Evolutionary conservation across 176 grass and related monocot species (phyloP), one percentile per base, ranked within the genome.

Genomic region (Hyparrhenia diplandra): DNA sequence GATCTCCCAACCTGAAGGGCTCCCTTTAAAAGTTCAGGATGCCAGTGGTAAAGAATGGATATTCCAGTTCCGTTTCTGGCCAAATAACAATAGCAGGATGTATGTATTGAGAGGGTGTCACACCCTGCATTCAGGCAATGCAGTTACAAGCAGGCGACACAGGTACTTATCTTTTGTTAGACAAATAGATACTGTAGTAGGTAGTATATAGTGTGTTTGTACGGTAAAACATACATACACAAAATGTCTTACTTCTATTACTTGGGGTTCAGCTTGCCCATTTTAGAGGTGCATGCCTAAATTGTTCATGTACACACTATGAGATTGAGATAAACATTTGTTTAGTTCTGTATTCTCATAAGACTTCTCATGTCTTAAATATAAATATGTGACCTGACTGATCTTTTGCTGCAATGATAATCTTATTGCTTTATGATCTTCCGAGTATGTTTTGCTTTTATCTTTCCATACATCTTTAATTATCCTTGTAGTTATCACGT

Each of bases 81-180:
- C 96, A 57, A 98, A 98, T 77, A 98, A 98, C 86, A 98, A 98
- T 83, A 98, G 96, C 86, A 92, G 92, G 67, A 98, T 98, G 96
- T 98, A 98, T 90, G 96, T 98, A 69, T 90, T 98, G 83, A n/a
- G 96, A 98, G 86, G 96, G 96, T 81, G 92, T 98, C 21, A 98
- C 96, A 51, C 96, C 96, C 78, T 98, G 96, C 76, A 98, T 98
- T 91, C 96, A 95, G 71, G 82, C 96, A 25, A 93, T 98, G 96
- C 92, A 98, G 72, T 89, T 98, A 77, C 96, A 98, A 86, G 96
- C 96, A 35, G 96, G 96, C 11, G 96, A 98, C 65, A 95, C 92
- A 88, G 96, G 96, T 98, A 92, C 39, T 51, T 74, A 49, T 67
- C 67, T 51, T 82, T 60, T 61, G 24, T 21, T 67, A 82, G 65